phyloP scores from a whole-genome alignment of 768 basidiomycete genomes.

The Artomyces pyxidatus region DNA sequence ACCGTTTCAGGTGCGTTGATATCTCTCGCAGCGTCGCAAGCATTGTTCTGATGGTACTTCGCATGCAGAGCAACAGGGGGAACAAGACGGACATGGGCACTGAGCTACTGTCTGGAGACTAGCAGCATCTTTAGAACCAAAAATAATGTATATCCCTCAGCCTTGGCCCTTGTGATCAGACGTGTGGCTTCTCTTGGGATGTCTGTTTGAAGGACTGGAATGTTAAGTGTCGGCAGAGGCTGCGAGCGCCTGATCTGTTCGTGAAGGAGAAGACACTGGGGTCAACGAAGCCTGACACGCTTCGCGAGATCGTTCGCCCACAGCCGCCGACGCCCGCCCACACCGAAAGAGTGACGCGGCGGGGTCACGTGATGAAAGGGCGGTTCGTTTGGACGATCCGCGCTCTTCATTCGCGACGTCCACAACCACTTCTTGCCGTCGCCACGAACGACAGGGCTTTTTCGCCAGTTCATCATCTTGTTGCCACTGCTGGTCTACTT shows the following conservation, averaged over 20 bases:
- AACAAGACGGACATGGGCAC: not conserved
- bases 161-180: too few species aligned
- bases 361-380: not conserved
- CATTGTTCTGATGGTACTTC: not conserved
- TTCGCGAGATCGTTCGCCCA: too few species aligned
- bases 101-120: not conserved
- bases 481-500: not conserved
- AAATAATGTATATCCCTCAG: not conserved
- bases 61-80: not conserved
- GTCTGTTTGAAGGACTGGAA: too few species aligned
- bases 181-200: too few species aligned
- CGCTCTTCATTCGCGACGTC: not conserved
- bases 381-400: not conserved
- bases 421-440: not conserved
- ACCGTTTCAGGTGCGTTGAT: constrained; percentile 67
- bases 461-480: not conserved
- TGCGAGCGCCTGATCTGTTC: too few species aligned
- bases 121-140: not conserved
- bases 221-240: too few species aligned
- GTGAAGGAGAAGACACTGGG: too few species aligned
- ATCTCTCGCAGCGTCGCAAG: not conserved
- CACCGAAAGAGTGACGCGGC: too few species aligned
- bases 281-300: too few species aligned
- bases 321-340: too few species aligned
- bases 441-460: not conserved